Percentiles rank a stretch among this genome's conserved stretches.
Conservation (phyloP, 768 basidiomycete species). For the Lyophyllum semitale region DNA sequence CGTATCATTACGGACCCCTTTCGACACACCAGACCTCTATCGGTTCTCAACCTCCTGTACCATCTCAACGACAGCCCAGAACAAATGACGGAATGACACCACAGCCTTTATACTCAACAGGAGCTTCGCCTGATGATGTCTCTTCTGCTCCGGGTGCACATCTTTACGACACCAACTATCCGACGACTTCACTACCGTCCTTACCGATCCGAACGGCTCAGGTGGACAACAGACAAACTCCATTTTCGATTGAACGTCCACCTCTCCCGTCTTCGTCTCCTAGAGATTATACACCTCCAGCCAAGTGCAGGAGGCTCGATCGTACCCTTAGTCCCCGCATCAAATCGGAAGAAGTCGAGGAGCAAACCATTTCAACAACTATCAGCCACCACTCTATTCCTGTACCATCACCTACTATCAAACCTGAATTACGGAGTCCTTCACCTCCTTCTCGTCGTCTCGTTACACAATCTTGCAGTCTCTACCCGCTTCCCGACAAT, state of each 20-base stretch:
- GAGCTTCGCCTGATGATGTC: too few species aligned
- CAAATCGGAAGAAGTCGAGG: background rate
- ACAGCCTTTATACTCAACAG: background rate
- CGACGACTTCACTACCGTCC: background rate
- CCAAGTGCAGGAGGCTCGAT: constrained; percentile 2
- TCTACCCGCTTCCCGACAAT: constrained; percentile 26
- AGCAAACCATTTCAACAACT: background rate
- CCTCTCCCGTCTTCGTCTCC: background rate
- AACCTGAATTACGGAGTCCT: constrained; percentile 1
- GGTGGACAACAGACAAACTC: background rate
- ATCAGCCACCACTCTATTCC: background rate
- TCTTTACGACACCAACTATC: background rate
- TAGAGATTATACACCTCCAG: background rate
- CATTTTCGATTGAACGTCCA: background rate
- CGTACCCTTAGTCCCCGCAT: background rate
- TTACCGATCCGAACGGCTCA: background rate
- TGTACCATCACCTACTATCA: background rate
- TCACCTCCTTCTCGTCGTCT: constrained; percentile 22
- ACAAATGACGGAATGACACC: background rate
- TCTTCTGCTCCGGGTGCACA: background rate
- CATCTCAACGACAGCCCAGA: background rate
- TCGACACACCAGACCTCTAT: background rate
- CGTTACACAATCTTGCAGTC: constrained; percentile 26
- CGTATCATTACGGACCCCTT: background rate
- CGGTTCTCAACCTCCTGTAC: background rate